These are phyloP conservation scores for Suillus cothurnatus DNA, from an alignment of 768 basidiomycete species.

Conservation along the genomic window DNA sequence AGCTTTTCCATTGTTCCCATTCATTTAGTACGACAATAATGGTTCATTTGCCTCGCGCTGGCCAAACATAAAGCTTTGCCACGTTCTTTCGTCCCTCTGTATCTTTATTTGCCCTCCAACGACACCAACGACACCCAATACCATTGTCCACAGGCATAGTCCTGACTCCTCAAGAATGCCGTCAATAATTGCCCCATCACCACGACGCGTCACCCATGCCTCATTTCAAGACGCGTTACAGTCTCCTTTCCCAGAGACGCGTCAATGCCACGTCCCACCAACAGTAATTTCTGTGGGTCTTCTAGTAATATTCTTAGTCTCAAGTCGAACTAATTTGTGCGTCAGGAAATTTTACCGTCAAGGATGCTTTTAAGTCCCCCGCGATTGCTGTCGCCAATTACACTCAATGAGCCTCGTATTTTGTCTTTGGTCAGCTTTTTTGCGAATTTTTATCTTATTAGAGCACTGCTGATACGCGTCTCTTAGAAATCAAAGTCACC, in stretches of 20 bases:
- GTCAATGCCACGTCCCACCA: background rate
- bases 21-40: constrained; percentile 26
- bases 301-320: background rate
- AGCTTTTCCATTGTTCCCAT: constrained; percentile 25
- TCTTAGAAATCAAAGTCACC: constrained; percentile 42
- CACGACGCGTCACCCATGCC: constrained; percentile 33
- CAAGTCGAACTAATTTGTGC: constrained; percentile 9
- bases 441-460: background rate
- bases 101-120: constrained; percentile 29
- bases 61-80: constrained; percentile 31
- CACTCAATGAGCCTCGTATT: constrained; percentile 33
- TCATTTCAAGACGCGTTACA: constrained; percentile 9
- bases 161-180: constrained; percentile 38
- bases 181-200: constrained; percentile 45
- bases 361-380: constrained; percentile 31
- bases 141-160: constrained; percentile 11
- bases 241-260: constrained; percentile 5
- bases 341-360: constrained; percentile 26
- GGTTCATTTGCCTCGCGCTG: constrained; percentile 22
- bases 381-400: constrained; percentile 41
- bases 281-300: constrained; percentile 10
- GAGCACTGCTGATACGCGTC: background rate
- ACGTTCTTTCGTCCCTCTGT: constrained; percentile 34
- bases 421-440: constrained; percentile 21
- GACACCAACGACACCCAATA: constrained; percentile 12